phyloP scores from a whole-genome alignment of 257 asterid genomes.

The Paulownia fortunei region DNA sequence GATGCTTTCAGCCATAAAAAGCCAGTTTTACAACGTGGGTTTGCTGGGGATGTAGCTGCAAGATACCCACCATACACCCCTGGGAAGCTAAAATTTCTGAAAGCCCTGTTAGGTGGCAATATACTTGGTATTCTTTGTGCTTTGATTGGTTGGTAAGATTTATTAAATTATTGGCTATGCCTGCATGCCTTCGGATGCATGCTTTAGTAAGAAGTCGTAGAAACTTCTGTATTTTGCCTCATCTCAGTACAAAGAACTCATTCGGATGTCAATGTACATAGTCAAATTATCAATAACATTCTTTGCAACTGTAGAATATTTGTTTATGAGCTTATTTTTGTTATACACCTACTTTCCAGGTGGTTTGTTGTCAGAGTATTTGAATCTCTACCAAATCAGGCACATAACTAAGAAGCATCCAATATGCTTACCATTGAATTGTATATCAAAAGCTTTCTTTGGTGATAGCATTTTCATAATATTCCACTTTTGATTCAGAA shows the following conservation, averaged over 20 bases:
- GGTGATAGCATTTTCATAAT: neutral
- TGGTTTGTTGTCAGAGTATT: too few species aligned
- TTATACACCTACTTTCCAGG: neutral
- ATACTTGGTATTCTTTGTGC: constrained; percentile 61
- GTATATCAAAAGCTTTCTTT: neutral
- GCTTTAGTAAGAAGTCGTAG: neutral
- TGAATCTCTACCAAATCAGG: too few species aligned
- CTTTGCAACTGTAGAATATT: neutral
- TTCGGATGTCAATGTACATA: neutral
- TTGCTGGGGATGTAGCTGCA: constrained; percentile 65
- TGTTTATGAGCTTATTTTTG: neutral
- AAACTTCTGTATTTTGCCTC: neutral
- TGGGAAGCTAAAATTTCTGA: constrained; percentile 57
- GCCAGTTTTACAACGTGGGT: constrained; percentile 69
- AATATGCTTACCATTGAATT: neutral
- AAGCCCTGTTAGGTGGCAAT: constrained; percentile 63
- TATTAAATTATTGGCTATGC: neutral
- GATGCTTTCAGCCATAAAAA: constrained; percentile 92
- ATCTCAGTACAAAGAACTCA: neutral
- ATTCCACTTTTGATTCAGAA: neutral
- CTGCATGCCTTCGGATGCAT: constrained; percentile 14
- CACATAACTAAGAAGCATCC: neutral
- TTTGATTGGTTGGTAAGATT: constrained; percentile 64
- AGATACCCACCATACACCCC: constrained; percentile 86
- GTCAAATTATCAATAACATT: neutral